These are phyloP conservation scores for Teunomyces lycoperdinae DNA, from an alignment of 805 yeast species.

Conservation along the genomic window DNA sequence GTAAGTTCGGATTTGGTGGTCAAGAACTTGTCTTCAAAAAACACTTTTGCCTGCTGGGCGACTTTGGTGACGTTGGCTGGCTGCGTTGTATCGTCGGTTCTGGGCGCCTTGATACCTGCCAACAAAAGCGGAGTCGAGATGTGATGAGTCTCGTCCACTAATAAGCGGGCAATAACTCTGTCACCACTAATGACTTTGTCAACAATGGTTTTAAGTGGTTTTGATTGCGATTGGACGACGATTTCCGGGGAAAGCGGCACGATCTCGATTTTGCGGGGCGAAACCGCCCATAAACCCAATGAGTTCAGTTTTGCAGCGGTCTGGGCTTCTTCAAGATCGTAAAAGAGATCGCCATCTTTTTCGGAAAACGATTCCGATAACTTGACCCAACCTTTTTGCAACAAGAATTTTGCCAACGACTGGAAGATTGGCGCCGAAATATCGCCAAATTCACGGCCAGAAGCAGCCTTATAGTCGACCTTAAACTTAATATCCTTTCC, in stretches of 20 bases:
- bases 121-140: constrained; percentile 57
- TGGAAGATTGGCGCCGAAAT: constrained; percentile 59
- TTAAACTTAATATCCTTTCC: constrained; percentile 64
- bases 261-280: constrained; percentile 13
- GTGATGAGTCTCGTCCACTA: constrained; percentile 50
- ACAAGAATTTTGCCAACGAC: constrained; percentile 55
- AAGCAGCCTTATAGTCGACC: constrained; percentile 48
- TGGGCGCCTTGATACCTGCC: constrained; percentile 74
- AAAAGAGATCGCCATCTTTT: constrained; percentile 42
- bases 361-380: constrained; percentile 50
- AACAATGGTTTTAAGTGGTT: constrained; percentile 57
- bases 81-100: constrained; percentile 52
- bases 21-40: constrained; percentile 61
- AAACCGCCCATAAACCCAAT: constrained; percentile 55
- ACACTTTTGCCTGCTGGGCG: constrained; percentile 64
- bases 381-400: constrained; percentile 60
- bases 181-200: constrained; percentile 81
- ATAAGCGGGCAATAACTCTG: constrained; percentile 59
- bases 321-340: constrained; percentile 41
- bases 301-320: constrained; percentile 48
- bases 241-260: constrained; percentile 30
- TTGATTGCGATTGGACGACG: constrained; percentile 31
- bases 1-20: constrained; percentile 54
- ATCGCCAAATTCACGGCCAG: constrained; percentile 71
- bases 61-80: constrained; percentile 49